These are phyloP conservation scores for Leishmania aethiopica DNA, from an alignment of 208 protist genomes.

Conservation along the genomic window DNA sequence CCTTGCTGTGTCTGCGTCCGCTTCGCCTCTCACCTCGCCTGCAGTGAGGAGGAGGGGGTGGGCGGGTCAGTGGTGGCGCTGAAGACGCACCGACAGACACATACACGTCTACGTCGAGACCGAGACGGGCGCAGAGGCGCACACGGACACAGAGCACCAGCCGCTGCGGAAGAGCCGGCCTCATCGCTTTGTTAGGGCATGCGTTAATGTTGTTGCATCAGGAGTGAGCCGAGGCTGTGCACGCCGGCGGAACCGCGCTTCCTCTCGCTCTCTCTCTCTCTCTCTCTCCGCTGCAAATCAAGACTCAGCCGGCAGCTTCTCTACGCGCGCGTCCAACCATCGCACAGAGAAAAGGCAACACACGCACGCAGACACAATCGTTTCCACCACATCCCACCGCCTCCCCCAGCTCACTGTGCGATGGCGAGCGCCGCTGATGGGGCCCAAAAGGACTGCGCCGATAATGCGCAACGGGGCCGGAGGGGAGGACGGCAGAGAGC, in stretches of 20 bases:
- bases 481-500: background rate
- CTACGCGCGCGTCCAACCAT: background rate
- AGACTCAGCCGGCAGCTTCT: background rate
- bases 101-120: too few relatives aligned
- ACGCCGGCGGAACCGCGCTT: too few relatives aligned
- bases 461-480: background rate
- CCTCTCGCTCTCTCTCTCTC: too few relatives aligned
- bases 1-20: too few relatives aligned
- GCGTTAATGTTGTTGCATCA: background rate
- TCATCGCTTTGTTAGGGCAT: background rate
- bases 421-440: background rate
- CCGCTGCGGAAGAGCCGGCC: too few relatives aligned
- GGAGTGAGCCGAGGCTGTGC: background rate
- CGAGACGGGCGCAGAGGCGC: background rate
- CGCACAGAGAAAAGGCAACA: too few relatives aligned
- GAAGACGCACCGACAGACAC: too few relatives aligned
- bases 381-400: background rate
- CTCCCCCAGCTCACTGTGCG: background rate
- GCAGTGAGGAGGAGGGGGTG: too few relatives aligned
- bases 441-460: background rate
- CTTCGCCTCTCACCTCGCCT: too few relatives aligned
- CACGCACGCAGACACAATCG: background rate
- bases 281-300: background rate
- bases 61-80: too few relatives aligned
- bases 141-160: background rate